Evolutionary conservation across 192 early-diverging fungal genomes (phyloP).

Genomic region (Coemansia sp.): DNA sequence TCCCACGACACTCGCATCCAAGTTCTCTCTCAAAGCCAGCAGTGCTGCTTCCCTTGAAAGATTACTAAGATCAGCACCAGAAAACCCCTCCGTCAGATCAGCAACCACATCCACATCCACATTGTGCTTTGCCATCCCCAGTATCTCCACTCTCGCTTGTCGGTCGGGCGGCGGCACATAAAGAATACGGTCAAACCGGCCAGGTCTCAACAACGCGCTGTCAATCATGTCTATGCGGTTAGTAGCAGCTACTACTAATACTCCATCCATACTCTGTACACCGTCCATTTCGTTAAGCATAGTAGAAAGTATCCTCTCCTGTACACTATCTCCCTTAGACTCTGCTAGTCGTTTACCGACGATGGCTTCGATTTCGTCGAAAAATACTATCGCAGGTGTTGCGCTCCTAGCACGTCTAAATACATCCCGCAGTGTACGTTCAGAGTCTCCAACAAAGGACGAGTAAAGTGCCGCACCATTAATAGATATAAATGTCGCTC

Average conservation of each 20-base stretch:
- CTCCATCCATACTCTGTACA: conserved; percentile 87
- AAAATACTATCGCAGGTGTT: conserved; percentile 87
- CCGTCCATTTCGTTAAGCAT: conserved; percentile 84
- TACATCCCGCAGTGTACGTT: conserved; percentile 61
- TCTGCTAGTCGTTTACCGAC: conserved; percentile 75
- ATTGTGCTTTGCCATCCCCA: conserved; percentile 57
- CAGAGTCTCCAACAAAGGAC: conserved; percentile 42
- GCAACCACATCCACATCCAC: conserved; percentile 66
- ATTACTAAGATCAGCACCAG: conserved; percentile 90
- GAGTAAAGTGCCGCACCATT: conserved; percentile 50
- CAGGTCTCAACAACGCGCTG: conserved; percentile 91
- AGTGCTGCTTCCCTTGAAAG: conserved; percentile 83
- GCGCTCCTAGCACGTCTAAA: conserved; percentile 82
- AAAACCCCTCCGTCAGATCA: conserved; percentile 80
- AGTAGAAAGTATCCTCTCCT: conserved; percentile 35
- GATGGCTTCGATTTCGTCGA: conserved; percentile 97
- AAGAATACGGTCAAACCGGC: conserved; percentile 93
- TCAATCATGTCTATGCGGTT: conserved; percentile 98
- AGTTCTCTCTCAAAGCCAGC: conserved; percentile 28
- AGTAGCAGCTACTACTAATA: conserved; percentile 99
- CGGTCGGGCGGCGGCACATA: conserved; percentile 88
- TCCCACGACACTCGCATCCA: conserved; percentile 7
- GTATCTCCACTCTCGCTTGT: conserved; percentile 63
- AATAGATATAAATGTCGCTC: conserved; percentile 70
- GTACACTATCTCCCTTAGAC: conserved; percentile 59